These are phyloP conservation scores for Acer saccharum DNA, from an alignment of 345 rosid species.

Conservation along the genomic window DNA sequence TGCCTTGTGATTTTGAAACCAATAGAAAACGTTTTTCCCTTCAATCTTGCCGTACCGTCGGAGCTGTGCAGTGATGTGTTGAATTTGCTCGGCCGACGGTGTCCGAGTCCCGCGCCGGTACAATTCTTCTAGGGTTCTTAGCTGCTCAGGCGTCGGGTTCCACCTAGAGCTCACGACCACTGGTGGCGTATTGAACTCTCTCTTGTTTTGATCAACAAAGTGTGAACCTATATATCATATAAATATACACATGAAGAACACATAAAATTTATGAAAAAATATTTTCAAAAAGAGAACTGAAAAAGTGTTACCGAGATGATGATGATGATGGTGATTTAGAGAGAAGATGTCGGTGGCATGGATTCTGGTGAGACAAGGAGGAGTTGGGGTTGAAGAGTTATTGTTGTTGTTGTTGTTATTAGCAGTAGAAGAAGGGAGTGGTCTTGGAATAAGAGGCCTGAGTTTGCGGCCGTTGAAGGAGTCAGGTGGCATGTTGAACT, in stretches of 20 bases:
- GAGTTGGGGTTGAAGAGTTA: constrained; percentile 25
- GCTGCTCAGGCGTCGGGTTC: constrained; percentile 96
- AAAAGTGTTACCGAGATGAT: constrained; percentile 49
- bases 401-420: constrained; percentile 21
- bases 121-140: constrained; percentile 80
- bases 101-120: constrained; percentile 84
- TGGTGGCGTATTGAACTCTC: constrained; percentile 58
- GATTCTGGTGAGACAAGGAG: constrained; percentile 37
- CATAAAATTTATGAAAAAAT: background rate
- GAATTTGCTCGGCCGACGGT: constrained; percentile 90
- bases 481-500: constrained; percentile 62
- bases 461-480: constrained; percentile 67
- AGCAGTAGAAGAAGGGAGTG: constrained; percentile 34
- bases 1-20: constrained; percentile 99
- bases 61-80: constrained; percentile 83
- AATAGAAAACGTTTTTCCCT: constrained; percentile 96
- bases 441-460: constrained; percentile 82
- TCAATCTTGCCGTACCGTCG: constrained; percentile 88
- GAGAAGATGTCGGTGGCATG: constrained; percentile 49
- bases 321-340: constrained; percentile 44
- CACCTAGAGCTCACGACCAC: constrained; percentile 87
- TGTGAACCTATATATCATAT: constrained; percentile 4
- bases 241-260: background rate
- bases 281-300: background rate
- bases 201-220: constrained; percentile 61